Percentiles rank a stretch among this genome's conserved stretches.
Conservation (phyloP, 768 basidiomycete species). For the Lactarius evosmus region DNA sequence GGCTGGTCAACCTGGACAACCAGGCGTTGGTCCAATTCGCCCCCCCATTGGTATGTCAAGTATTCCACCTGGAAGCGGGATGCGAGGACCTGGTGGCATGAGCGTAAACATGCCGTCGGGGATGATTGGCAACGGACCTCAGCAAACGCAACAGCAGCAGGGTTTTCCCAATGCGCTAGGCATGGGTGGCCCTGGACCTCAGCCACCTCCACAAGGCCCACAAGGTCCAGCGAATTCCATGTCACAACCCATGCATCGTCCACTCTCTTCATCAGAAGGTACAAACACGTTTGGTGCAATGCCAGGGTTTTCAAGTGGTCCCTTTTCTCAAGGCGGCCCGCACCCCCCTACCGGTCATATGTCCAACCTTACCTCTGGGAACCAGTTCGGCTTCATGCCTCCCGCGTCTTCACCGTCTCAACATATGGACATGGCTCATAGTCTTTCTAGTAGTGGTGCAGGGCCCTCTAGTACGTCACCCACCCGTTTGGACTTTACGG, state of each 20-base stretch:
- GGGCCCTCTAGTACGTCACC: constrained; percentile 39
- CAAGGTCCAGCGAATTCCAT: constrained; percentile 18
- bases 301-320: constrained; percentile 11
- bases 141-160: constrained; percentile 33
- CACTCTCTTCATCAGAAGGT: constrained; percentile 17
- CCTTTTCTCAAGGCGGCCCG: constrained; percentile 35
- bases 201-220: constrained; percentile 14
- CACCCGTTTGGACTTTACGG: constrained; percentile 44
- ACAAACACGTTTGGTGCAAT: constrained; percentile 10
- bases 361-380: constrained; percentile 10
- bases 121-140: constrained; percentile 46
- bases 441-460: constrained; percentile 37
- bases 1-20: constrained; percentile 29
- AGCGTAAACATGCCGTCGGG: constrained; percentile 44
- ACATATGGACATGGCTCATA: constrained; percentile 44
- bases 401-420: constrained; percentile 49
- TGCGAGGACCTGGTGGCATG: constrained; percentile 41
- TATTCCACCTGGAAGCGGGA: constrained; percentile 29
- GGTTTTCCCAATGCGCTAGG: constrained; percentile 8
- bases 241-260: constrained; percentile 19
- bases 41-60: constrained; percentile 34
- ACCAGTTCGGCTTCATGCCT: constrained; percentile 39
- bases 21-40: constrained; percentile 40
- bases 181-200: constrained; percentile 21
- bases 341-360: constrained; percentile 26